Base-by-base conservation (phyloP, 164 flowering plant species). In the Stephania cephalantha region DNA sequence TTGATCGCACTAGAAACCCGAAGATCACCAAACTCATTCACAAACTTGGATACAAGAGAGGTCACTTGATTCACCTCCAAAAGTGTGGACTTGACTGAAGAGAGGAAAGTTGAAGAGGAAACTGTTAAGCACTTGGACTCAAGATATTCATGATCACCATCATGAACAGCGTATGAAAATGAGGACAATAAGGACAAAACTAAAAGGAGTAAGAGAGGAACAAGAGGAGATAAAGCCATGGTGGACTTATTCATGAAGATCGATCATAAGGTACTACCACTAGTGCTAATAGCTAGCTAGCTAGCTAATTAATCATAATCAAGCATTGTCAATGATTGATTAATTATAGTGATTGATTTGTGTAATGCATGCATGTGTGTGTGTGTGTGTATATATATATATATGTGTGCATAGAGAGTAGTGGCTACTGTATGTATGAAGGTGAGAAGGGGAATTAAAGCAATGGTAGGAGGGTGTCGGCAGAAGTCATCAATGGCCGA, bases 1-100 rank as follows among this genome's bases (percentile, higher is more conserved):
- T 76, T 67, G 48, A 93, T 18, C 46, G 99, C 99, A 72, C 77
- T 90, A 1, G 85, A 75, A 5, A 89, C 85, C 3, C 97, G 87
- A 69, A 78, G 81, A 72, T 89, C 91, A 8, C 78, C 85, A 17
- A 87, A 81, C 1, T 35, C 45, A 1, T 76, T 81, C 12, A 82
- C 45, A 42, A 87, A 84, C 50, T 80, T 79, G 29, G 92, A 80
- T 63, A 93, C 76, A 18, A 87, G 48, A 61, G 89, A 79, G 25
- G 78, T 69, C 1, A 85, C 90, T 5, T 81, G 48, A 12, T 69
- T 63, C 0, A 92, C 74, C 0, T 69, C 82, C 3, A 73, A 84
- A 13, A 94, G 73, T 31, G 90, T 79, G n/a, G 85, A 73, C 74
- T 58, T 69, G 10, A 91, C n/a, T 0, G 95, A 74, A n/a, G 71